Conservation (phyloP, 805 yeast genomes). For the Teunomyces aglyptinius region DNA sequence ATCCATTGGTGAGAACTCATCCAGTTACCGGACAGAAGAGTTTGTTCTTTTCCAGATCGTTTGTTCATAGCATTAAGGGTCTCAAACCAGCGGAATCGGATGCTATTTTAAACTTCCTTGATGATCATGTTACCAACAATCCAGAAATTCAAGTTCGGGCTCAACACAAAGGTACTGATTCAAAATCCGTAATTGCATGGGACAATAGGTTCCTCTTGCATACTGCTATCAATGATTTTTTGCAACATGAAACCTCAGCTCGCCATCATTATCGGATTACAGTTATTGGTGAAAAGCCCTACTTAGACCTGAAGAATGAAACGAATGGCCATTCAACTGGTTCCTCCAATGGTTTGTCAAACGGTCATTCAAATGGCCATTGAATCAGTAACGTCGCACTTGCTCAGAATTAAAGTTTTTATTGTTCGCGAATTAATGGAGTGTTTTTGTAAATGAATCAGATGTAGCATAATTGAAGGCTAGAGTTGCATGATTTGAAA, state of each 20-base stretch:
- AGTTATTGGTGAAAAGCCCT: conserved; percentile 26
- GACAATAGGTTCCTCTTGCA: conserved; percentile 24
- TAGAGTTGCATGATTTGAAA: too few species aligned
- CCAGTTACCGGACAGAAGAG: conserved; percentile 28
- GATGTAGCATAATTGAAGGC: too few species aligned
- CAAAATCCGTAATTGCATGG: conserved; percentile 25
- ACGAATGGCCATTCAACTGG: background rate
- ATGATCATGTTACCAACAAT: conserved; percentile 19
- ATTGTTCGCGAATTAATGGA: too few species aligned
- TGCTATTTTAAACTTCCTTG: conserved; percentile 21
- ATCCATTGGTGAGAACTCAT: conserved; percentile 28
- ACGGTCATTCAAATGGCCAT: background rate
- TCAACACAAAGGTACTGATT: conserved; percentile 21
- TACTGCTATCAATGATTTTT: conserved; percentile 22
- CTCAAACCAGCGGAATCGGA: conserved; percentile 21
- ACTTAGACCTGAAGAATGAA: conserved; percentile 8
- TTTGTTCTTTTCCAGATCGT: conserved; percentile 21
- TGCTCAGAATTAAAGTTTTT: too few species aligned
- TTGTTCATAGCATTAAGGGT: conserved; percentile 22
- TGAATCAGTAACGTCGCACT: background rate
- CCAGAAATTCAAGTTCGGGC: conserved; percentile 28
- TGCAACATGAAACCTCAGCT: conserved; percentile 20
- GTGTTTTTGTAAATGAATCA: too few species aligned
- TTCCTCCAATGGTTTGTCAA: background rate
- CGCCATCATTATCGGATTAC: conserved; percentile 27